Evolutionary conservation across 257 asterid genomes (phyloP).

Genomic region (Lavandula angustifolia): DNA sequence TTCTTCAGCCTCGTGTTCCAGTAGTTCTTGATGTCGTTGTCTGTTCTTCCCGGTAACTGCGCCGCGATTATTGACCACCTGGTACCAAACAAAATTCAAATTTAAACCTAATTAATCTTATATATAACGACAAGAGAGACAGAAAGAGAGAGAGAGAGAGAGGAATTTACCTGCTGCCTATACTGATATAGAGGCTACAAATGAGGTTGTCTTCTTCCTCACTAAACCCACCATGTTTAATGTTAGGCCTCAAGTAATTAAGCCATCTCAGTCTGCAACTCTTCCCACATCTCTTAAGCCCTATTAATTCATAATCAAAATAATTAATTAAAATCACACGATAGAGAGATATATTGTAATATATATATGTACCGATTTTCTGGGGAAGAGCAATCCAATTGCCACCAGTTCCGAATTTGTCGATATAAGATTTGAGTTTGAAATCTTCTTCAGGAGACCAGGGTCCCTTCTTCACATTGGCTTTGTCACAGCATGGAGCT

Average conservation of each 20-base stretch:
- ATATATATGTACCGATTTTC: constrained; percentile 52
- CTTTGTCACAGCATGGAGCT: constrained; percentile 96
- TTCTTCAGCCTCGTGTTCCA: constrained; percentile 86
- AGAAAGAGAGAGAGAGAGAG: constrained; percentile 12
- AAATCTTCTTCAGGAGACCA: constrained; percentile 97
- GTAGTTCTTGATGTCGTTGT: constrained; percentile 58
- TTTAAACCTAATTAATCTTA: background rate
- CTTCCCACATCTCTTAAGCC: constrained; percentile 90
- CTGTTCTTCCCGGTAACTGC: constrained; percentile 36
- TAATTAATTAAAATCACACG: background rate
- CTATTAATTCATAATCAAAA: constrained; percentile 30
- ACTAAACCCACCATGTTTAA: constrained; percentile 88
- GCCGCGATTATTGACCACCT: constrained; percentile 95
- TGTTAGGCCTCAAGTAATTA: constrained; percentile 77
- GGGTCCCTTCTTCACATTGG: constrained; percentile 88
- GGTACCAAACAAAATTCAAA: background rate
- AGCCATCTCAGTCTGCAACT: constrained; percentile 51
- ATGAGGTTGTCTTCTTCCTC: constrained; percentile 93
- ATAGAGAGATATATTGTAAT: background rate
- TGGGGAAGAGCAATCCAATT: constrained; percentile 97
- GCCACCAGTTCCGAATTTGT: constrained; percentile 67
- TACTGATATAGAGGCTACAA: constrained; percentile 88
- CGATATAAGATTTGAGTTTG: constrained; percentile 74
- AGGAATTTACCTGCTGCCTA: constrained; percentile 78
- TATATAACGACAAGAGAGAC: constrained; percentile 37